A percentile compares a stretch with the other conserved stretches of the same genome.
Evolutionary conservation across 306 rosid genomes (phyloP).

Genomic region (Quercus mongolica): DNA sequence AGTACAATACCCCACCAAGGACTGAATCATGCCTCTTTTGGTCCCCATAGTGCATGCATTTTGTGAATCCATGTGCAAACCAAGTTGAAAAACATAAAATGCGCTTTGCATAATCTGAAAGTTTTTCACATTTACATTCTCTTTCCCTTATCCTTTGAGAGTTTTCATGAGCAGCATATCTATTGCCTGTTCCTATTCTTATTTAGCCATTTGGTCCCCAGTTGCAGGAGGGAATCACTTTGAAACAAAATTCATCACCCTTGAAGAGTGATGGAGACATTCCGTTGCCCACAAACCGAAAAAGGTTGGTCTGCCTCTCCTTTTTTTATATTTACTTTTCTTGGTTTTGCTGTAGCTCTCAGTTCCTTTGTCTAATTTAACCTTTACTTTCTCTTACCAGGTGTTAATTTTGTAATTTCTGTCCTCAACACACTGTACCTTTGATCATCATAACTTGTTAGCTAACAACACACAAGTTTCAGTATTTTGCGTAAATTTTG

Average conservation of each 20-base stretch:
- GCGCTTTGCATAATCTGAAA: slow-evolving; percentile 30
- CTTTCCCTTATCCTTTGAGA: slow-evolving; percentile 25
- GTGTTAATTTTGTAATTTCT: slow-evolving; percentile 48
- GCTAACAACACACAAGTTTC: slow-evolving; percentile 38
- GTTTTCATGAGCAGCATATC: slow-evolving; percentile 22
- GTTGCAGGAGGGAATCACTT: slow-evolving; percentile 59
- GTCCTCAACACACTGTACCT: slow-evolving; percentile 46
- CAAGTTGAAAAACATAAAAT: slow-evolving; percentile 20
- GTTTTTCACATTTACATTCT: slow-evolving; percentile 31
- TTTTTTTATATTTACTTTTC: slow-evolving; percentile 31
- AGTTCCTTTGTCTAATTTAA: slow-evolving; percentile 55
- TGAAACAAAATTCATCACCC: slow-evolving; percentile 42
- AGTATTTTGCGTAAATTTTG: slow-evolving; percentile 37
- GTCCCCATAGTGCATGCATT: slow-evolving; percentile 14
- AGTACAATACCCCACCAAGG: slow-evolving; percentile 13
- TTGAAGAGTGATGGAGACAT: slow-evolving; percentile 64
- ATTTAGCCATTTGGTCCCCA: slow-evolving; percentile 69
- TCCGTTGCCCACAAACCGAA: slow-evolving; percentile 84
- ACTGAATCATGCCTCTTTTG: slow-evolving; percentile 27
- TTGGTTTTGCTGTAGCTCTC: slow-evolving; percentile 57
- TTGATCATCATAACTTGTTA: slow-evolving; percentile 46
- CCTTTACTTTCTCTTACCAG: slow-evolving; percentile 53
- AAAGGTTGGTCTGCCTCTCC: slow-evolving; percentile 68
- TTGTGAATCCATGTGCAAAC: slow-evolving; percentile 27
- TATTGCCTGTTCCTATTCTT: slow-evolving; percentile 41